These are phyloP conservation scores for Carex scoparia DNA, from an alignment of 176 grass and related monocot genomes.

Conservation along the genomic window DNA sequence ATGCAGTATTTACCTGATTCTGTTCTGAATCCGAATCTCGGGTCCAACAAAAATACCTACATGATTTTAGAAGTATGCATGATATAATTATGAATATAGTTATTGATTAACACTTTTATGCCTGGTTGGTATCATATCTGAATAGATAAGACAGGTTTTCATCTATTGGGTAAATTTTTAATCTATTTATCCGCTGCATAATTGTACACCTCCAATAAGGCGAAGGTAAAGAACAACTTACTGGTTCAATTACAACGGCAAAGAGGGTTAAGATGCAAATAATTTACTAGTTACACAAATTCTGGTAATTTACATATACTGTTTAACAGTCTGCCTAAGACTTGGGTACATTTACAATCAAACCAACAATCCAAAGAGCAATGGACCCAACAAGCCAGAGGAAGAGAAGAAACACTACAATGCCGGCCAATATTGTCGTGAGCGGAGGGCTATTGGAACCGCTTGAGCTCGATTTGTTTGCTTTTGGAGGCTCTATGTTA, in stretches of 20 bases:
- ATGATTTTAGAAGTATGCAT: too few species aligned
- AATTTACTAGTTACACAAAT: neutral
- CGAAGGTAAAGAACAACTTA: neutral
- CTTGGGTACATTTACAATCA: conserved; percentile 45
- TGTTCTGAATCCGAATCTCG: too few species aligned
- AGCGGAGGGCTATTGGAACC: conserved; percentile 46
- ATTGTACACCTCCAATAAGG: too few species aligned
- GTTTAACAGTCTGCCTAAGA: conserved; percentile 27
- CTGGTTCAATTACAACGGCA: neutral
- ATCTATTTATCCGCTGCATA: too few species aligned
- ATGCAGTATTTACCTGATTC: too few species aligned
- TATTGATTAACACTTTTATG: too few species aligned
- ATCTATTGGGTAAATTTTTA: too few species aligned
- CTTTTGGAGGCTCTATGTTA: conserved; percentile 7
- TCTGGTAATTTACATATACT: neutral
- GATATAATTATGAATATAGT: too few species aligned
- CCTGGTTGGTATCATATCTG: too few species aligned
- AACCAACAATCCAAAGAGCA: conserved; percentile 51
- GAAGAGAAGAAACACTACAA: conserved; percentile 59
- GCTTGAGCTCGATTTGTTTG: conserved; percentile 14
- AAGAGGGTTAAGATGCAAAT: neutral
- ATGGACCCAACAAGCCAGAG: conserved; percentile 49
- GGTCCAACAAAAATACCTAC: too few species aligned
- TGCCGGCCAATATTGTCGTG: conserved; percentile 52
- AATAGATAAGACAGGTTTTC: too few species aligned